Evolutionary conservation across 140 eudicot species (phyloP).

Genomic region (Flaveria floridana): DNA sequence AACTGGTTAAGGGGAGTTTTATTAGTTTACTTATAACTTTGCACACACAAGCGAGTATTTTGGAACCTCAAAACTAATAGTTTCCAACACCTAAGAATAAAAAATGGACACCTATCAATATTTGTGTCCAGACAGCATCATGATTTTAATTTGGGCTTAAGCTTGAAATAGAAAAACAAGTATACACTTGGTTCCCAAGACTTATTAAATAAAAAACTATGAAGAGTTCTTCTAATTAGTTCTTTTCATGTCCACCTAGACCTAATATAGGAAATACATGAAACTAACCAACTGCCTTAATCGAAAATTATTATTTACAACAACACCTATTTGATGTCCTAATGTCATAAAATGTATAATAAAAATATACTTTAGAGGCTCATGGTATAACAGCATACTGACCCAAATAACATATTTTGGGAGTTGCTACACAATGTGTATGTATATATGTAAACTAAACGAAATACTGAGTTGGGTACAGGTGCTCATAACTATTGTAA

Average conservation of each 20-base stretch:
- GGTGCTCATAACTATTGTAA: conserved; percentile 73
- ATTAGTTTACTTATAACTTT: no score
- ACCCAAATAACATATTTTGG: background rate
- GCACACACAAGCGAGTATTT: no score
- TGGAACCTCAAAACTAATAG: no score
- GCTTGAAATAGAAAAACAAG: no score
- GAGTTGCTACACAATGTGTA: background rate
- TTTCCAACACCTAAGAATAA: no score
- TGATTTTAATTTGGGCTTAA: no score
- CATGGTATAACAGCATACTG: conserved; percentile 6
- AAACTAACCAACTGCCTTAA: conserved; percentile 2
- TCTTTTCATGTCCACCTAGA: background rate
- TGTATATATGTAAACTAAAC: conserved; percentile 29
- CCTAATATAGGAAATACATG: background rate
- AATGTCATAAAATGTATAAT: background rate
- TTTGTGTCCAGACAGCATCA: no score
- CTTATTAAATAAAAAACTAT: background rate
- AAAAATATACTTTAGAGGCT: background rate
- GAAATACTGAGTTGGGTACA: conserved; percentile 71
- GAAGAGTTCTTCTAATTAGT: background rate
- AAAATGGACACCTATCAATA: no score
- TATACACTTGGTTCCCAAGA: no score
- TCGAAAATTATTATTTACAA: background rate
- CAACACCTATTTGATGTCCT: conserved; percentile 1
- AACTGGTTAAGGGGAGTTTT: no score